These are phyloP conservation scores for Ophiostoma himal-ulmi DNA, from an alignment of 2,329 filamentous ascomycete genomes.

Conservation along the genomic window DNA sequence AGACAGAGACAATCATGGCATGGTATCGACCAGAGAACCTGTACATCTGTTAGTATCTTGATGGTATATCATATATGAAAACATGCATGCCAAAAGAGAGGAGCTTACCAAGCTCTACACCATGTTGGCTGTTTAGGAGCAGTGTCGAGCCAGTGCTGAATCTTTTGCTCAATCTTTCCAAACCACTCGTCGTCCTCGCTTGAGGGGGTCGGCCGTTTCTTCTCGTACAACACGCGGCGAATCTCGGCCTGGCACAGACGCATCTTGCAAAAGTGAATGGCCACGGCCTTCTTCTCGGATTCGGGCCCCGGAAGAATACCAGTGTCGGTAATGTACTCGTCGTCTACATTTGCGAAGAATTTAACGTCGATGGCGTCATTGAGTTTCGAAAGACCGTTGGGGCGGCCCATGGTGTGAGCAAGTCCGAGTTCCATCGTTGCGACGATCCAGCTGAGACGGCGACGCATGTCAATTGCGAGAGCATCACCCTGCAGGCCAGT, in stretches of 20 bases:
- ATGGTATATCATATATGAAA: not conserved
- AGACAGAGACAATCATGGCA: conserved; percentile 81
- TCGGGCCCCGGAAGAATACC: conserved; percentile 67
- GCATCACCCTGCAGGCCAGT: conserved; percentile 58
- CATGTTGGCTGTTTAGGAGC: conserved; percentile 65
- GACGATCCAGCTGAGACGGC: conserved; percentile 82
- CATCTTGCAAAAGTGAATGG: conserved; percentile 93
- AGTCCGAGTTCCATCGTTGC: conserved; percentile 84
- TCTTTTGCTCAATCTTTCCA: conserved; percentile 66
- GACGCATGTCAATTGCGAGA: conserved; percentile 80
- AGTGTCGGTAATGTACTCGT: conserved; percentile 71
- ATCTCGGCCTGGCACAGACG: conserved; percentile 82
- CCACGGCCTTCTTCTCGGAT: conserved; percentile 77
- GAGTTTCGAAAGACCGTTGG: conserved; percentile 74
- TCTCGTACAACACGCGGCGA: conserved; percentile 76
- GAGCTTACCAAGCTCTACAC: conserved; percentile 70
- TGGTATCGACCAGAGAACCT: conserved; percentile 69
- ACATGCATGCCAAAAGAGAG: conserved; percentile 1
- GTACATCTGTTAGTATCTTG: conserved; percentile 9
- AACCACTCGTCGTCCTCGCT: conserved; percentile 87
- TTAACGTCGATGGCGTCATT: conserved; percentile 78
- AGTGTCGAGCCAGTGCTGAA: conserved; percentile 71
- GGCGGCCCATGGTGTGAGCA: conserved; percentile 79
- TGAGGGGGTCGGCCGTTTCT: conserved; percentile 68
- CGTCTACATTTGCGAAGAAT: conserved; percentile 77